Conservation (phyloP, 2,329 filamentous ascomycete species). For the Arthroderma sp. region DNA sequence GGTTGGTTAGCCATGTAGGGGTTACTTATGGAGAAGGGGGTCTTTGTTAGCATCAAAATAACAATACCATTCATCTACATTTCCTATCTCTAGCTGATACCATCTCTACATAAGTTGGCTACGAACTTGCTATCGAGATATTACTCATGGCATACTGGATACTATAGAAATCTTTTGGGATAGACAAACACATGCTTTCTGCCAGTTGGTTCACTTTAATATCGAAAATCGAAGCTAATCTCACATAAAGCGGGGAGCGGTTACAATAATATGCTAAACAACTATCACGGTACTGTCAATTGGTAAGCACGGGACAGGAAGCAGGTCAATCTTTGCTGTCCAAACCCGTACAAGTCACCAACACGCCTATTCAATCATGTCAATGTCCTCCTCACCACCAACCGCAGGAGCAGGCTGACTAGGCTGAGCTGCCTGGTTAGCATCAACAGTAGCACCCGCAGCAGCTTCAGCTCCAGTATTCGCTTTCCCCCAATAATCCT, state of each 20-base stretch:
- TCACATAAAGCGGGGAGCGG: not conserved
- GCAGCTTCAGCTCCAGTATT: slow-evolving; percentile 30
- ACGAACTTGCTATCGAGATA: not conserved
- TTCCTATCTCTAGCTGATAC: not conserved
- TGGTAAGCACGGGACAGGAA: not conserved
- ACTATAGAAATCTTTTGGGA: no score
- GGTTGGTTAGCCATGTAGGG: slow-evolving; percentile 4
- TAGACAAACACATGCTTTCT: not conserved
- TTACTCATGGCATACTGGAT: not conserved
- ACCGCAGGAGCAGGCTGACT: slow-evolving; percentile 2
- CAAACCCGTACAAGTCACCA: not conserved
- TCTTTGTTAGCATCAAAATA: not conserved
- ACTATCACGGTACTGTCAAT: not conserved
- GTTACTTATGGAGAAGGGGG: not conserved
- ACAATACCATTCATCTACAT: slow-evolving; percentile 1
- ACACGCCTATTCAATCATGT: slow-evolving; percentile 14
- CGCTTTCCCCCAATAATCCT: slow-evolving; percentile 64
- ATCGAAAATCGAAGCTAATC: not conserved
- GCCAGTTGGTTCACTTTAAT: not conserved
- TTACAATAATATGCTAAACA: not conserved
- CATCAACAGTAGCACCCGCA: slow-evolving; percentile 1
- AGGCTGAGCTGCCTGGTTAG: slow-evolving; percentile 5
- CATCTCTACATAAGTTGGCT: not conserved
- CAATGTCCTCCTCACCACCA: slow-evolving; percentile 15
- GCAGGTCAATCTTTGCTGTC: not conserved